These are phyloP conservation scores for Fusarium burgessii DNA, from an alignment of 2,329 filamentous ascomycete species.

Conservation along the genomic window DNA sequence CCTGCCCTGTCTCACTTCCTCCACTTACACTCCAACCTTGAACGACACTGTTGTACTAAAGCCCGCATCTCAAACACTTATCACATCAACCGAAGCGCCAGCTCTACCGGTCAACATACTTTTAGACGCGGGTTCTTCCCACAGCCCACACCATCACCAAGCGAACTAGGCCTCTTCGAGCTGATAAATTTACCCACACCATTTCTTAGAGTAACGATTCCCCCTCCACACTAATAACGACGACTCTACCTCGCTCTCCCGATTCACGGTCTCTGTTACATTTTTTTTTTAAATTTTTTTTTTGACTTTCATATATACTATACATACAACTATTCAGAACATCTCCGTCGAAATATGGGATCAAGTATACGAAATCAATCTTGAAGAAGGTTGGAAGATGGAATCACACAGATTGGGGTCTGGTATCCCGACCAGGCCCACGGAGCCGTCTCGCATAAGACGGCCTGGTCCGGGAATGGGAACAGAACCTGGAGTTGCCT, in stretches of 20 bases:
- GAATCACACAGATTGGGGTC: conserved; percentile 57
- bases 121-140: conserved; percentile 44
- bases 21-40: conserved; percentile 38
- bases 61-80: conserved; percentile 28
- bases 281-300: no score
- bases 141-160: conserved; percentile 43
- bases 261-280: conserved; percentile 34
- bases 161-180: conserved; percentile 43
- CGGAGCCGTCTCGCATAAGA: conserved; percentile 51
- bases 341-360: conserved; percentile 39
- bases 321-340: conserved; percentile 1
- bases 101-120: conserved; percentile 21
- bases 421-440: conserved; percentile 56
- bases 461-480: conserved; percentile 38
- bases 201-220: conserved; percentile 26
- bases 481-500: conserved; percentile 33
- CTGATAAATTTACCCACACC: conserved; percentile 42
- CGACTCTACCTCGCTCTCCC: conserved; percentile 38
- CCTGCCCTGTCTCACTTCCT: conserved; percentile 13
- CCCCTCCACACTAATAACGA: conserved; percentile 47
- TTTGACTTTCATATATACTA: conserved; percentile 34
- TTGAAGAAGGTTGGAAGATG: conserved; percentile 55
- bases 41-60: conserved; percentile 27
- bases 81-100: conserved; percentile 42
- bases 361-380: conserved; percentile 24